Evolutionary conservation across 2,329 filamentous ascomycete species (phyloP).

Genomic region (Biscogniauxia sp.): DNA sequence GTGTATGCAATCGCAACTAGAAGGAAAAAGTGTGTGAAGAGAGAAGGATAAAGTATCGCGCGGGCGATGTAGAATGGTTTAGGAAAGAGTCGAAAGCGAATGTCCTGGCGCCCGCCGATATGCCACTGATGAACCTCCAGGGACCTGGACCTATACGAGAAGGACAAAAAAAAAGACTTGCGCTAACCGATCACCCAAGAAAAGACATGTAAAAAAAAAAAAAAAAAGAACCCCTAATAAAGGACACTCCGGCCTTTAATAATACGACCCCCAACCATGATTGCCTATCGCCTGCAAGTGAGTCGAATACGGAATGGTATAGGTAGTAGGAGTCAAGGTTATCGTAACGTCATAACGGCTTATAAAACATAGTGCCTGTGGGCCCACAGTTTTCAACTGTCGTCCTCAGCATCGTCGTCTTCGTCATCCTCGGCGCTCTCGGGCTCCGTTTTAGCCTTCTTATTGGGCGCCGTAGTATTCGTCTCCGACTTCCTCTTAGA

Average conservation of each 20-base stretch:
- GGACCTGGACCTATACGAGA: slow-evolving; percentile 13
- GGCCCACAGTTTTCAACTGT: slow-evolving; percentile 34
- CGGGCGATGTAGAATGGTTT: slow-evolving; percentile 33
- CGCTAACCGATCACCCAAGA: slow-evolving; percentile 19
- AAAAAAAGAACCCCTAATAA: slow-evolving; percentile 16
- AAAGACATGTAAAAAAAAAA: slow-evolving; percentile 12
- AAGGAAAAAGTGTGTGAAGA: slow-evolving; percentile 16
- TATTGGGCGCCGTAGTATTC: slow-evolving; percentile 47
- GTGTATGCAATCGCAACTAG: slow-evolving; percentile 27
- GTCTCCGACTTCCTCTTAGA: slow-evolving; percentile 62
- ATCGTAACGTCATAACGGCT: slow-evolving; percentile 35
- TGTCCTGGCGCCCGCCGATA: slow-evolving; percentile 32
- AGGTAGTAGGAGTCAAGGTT: slow-evolving; percentile 29
- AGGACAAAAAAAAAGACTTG: slow-evolving; percentile 15
- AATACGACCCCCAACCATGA: slow-evolving; percentile 30
- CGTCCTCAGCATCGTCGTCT: slow-evolving; percentile 43
- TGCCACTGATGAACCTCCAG: slow-evolving; percentile 22
- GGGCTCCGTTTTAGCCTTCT: slow-evolving; percentile 48
- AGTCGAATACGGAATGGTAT: slow-evolving; percentile 31
- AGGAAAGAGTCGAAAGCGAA: slow-evolving; percentile 34
- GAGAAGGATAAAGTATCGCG: slow-evolving; percentile 29
- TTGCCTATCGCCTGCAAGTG: slow-evolving; percentile 17
- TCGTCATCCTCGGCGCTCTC: slow-evolving; percentile 44
- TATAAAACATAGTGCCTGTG: slow-evolving; percentile 27
- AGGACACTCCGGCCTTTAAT: slow-evolving; percentile 27